A percentile compares a stretch with the other conserved stretches of the same genome.
phyloP scores from a whole-genome alignment of 2,329 filamentous ascomycete genomes.

The Ceratocystis albifundus region DNA sequence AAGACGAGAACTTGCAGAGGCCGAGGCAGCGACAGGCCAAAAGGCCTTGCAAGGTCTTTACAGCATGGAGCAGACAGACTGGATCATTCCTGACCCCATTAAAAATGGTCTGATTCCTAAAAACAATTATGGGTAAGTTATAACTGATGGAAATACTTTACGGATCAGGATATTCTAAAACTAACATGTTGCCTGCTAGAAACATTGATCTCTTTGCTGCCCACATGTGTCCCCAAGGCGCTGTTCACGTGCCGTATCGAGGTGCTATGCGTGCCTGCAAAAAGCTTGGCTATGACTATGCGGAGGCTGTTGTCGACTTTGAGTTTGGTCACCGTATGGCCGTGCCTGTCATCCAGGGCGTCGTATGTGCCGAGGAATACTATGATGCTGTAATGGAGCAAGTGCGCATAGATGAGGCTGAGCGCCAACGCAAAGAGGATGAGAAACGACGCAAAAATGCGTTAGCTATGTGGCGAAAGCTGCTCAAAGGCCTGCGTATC shows the following conservation, averaged over 20 bases:
- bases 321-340: conserved; percentile 93
- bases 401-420: conserved; percentile 64
- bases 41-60: conserved; percentile 83
- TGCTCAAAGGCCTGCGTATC: conserved; percentile 75
- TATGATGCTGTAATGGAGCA: conserved; percentile 63
- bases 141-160: background rate
- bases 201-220: conserved; percentile 95
- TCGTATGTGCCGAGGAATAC: conserved; percentile 76
- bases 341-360: conserved; percentile 80
- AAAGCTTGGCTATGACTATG: conserved; percentile 73
- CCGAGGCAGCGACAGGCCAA: conserved; percentile 63
- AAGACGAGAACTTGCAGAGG: conserved; percentile 79
- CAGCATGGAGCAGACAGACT: conserved; percentile 75
- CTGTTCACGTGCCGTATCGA: conserved; percentile 69
- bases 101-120: conserved; percentile 77
- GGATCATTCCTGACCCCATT: conserved; percentile 86
- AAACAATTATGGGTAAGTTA: conserved; percentile 65
- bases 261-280: conserved; percentile 72
- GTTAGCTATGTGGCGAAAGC: conserved; percentile 71
- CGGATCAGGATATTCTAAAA: background rate
- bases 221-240: conserved; percentile 79
- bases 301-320: conserved; percentile 90
- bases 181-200: conserved; percentile 27
- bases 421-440: conserved; percentile 66
- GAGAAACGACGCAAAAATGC: conserved; percentile 67